Base-by-base conservation (phyloP, 352 stramenopile genomes). In the Phytophthora uliginosa region DNA sequence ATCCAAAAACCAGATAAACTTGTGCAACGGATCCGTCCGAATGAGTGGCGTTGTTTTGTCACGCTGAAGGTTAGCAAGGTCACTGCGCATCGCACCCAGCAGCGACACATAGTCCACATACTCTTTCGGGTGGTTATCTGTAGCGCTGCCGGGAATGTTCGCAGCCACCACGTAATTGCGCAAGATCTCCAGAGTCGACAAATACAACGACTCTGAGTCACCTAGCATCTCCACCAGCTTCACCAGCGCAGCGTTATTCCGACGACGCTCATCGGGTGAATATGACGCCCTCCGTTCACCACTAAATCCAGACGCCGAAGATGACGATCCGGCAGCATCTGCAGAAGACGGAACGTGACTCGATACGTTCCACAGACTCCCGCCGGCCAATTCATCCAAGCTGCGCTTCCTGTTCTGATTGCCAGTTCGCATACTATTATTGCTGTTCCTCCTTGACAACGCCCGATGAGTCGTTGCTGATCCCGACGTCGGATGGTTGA, bases 1-100 rank as follows among this genome's bases (percentile, higher is more conserved):
- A 64, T 97, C 90, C 31, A 95, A 69, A 73, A 95, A 95, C 90
- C 90, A 97, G 34, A 95, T 94, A 52, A 97, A 97, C 63, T 97
- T 97, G 74, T 97, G 90, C 12, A 97, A 59, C 6, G 90, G 90
- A 38, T 97, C 90, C 0, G 82, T 87, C 38, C 88, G 87, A 52
- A 95, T 66, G 50, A 94, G 69, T 38, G 76, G 34, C 2, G 88
- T 95, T 24, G 88, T 93, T 56, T 88, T 89, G 69, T 97, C 90
- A 52, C 90, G 88, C 70, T 95, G 88, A 8, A 95, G 63, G 38
- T 95, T 97, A 2, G 87, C 84, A 38, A 97, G 75, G 59, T 97
- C 90, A 38, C 77, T 85, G 9, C 90, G 90, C 71, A 97, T 79
- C 5, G 90, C 84, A 7, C 90, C 90, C 26, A 97, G 78, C 67